Base-by-base conservation (phyloP, 2,329 filamentous ascomycete genomes). In the Aspergillus sp. region DNA sequence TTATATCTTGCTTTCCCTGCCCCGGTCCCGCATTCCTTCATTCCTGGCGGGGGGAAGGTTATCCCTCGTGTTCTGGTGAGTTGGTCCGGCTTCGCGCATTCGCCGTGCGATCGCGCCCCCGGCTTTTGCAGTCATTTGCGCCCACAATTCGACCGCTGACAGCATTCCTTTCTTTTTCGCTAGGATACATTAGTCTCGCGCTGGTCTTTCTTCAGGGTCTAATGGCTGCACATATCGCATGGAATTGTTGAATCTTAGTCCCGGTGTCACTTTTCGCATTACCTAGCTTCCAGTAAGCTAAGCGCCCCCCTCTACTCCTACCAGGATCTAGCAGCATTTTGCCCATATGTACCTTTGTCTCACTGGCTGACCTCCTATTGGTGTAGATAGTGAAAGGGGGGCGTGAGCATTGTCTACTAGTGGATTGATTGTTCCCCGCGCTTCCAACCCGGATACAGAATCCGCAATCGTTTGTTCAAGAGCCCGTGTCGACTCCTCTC, bases 71-170 rank as follows among this genome's bases (percentile, higher is more conserved):
- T 36, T 57, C 54, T 49, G 42, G 59, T 64, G 55, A 59, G 59
- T 58, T 59, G 25, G 58, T 39, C 56, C 61, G 51, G 39, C 49
- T 47, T 42, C 27, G 54, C 58, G 61, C 58, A 56, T 58, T 58
- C 41, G 58, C 58, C 36, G 51, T 55, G 61, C 58, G 57, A 61
- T 61, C 41, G 58, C 58, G 60, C 62, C 42, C 60, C 54, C 47
- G 47, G 54, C 58, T 7, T 48, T 49, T 54, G 41, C 47, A 53
- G 53, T 42, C 53, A 54, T 57, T 55, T 52, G 49, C 49, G 48
- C 61, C 61, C 49, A 60, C 49, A 38, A 41, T 38, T 19, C 52
- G 47, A 47, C 57, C 59, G 58, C 59, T 65, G 62, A 65, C 62
- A 57, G 44, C 57, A 51, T 53, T 51, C 19, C 21, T 19, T 53